These are phyloP conservation scores for Microdochium bolleyi DNA, from an alignment of 2,329 filamentous ascomycete species.

Conservation along the genomic window DNA sequence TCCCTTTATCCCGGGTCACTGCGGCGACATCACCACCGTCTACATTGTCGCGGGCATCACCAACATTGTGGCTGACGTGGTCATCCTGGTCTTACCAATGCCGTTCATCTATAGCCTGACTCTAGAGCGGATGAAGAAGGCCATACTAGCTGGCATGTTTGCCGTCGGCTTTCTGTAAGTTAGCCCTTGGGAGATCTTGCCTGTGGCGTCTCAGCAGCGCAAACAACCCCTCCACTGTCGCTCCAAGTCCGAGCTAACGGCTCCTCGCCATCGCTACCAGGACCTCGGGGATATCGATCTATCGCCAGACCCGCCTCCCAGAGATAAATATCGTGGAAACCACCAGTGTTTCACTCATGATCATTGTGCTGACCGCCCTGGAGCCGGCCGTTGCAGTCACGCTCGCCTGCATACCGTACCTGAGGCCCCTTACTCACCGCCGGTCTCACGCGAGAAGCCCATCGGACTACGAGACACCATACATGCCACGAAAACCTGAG, in stretches of 20 bases:
- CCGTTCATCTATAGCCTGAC: neutral
- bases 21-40: neutral
- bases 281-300: slow-evolving; percentile 5
- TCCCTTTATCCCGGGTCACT: neutral
- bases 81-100: neutral
- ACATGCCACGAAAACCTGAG: no score
- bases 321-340: neutral
- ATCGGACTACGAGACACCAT: no score
- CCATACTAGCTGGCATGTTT: slow-evolving; percentile 4
- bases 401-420: slow-evolving; percentile 5
- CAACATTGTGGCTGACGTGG: neutral
- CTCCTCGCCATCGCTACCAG: neutral
- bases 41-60: neutral
- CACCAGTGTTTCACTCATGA: slow-evolving; percentile 2
- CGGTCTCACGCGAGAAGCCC: no score
- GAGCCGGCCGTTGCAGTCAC: slow-evolving; percentile 5
- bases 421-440: neutral
- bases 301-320: slow-evolving; percentile 2
- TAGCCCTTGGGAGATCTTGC: neutral
- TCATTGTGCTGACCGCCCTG: slow-evolving; percentile 2
- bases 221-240: no score
- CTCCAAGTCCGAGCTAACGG: no score
- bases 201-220: no score
- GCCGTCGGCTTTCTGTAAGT: slow-evolving; percentile 5
- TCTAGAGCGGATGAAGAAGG: slow-evolving; percentile 3